A percentile compares a stretch with the other conserved stretches of the same genome.
Conservation (phyloP, 495 filamentous ascomycete genomes). For the Echria macrotheca region DNA sequence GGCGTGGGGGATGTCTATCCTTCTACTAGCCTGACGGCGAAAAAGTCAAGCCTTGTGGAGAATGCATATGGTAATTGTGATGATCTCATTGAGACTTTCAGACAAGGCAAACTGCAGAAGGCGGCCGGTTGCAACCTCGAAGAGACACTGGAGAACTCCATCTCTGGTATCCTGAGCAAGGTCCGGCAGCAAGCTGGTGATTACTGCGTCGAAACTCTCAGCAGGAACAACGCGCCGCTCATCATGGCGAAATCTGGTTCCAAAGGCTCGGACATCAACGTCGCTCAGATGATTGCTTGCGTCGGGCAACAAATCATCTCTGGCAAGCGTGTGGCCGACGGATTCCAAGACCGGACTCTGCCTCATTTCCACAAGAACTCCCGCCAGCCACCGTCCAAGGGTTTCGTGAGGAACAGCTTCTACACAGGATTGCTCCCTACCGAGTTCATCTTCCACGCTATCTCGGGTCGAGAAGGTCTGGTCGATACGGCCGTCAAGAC, state of each 20-base stretch:
- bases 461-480: slow-evolving; percentile 95
- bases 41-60: slow-evolving; percentile 70
- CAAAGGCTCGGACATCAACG: slow-evolving; percentile 94
- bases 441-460: slow-evolving; percentile 97
- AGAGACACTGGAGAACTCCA: slow-evolving; percentile 81
- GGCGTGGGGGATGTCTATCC: slow-evolving; percentile 93
- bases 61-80: slow-evolving; percentile 78
- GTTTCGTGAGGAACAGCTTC: slow-evolving; percentile 96
- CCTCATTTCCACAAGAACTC: slow-evolving; percentile 95
- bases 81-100: slow-evolving; percentile 75
- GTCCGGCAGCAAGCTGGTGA: slow-evolving; percentile 88
- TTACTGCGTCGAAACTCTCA: slow-evolving; percentile 83
- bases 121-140: slow-evolving; percentile 84
- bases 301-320: slow-evolving; percentile 98
- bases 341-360: slow-evolving; percentile 90
- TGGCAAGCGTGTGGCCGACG: slow-evolving; percentile 87
- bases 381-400: slow-evolving; percentile 85
- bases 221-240: slow-evolving; percentile 85
- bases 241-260: slow-evolving; percentile 97
- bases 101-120: slow-evolving; percentile 70
- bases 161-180: slow-evolving; percentile 85
- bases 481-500: slow-evolving; percentile 99
- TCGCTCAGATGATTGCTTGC: slow-evolving; percentile 96
- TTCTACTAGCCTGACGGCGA: slow-evolving; percentile 54
- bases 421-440: slow-evolving; percentile 85